These are phyloP conservation scores for Corynespora cassiicola DNA, from an alignment of 2,329 filamentous ascomycete species.

Conservation along the genomic window DNA sequence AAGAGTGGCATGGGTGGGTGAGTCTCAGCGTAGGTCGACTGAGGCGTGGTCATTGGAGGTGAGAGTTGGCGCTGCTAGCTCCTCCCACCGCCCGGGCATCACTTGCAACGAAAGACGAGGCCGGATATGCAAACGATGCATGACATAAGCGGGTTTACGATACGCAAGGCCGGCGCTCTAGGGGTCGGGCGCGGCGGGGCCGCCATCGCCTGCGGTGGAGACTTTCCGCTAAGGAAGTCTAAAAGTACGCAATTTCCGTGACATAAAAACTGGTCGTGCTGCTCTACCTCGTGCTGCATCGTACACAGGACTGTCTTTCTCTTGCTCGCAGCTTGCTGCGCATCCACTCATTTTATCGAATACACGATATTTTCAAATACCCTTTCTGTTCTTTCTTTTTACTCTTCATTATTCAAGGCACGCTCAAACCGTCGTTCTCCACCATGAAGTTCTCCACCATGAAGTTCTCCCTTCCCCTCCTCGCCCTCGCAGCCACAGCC, in stretches of 20 bases:
- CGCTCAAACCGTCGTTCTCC: background rate
- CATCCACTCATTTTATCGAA: too few relatives aligned
- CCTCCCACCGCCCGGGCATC: conserved; percentile 3
- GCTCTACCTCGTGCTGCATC: too few relatives aligned
- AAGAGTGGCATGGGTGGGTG: conserved; percentile 11
- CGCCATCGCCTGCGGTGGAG: conserved; percentile 4
- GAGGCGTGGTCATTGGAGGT: conserved; percentile 9
- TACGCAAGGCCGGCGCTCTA: conserved; percentile 1
- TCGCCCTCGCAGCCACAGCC: conserved; percentile 9
- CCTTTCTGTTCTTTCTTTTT: too few relatives aligned
- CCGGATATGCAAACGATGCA: conserved; percentile 1
- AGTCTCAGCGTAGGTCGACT: conserved; percentile 8
- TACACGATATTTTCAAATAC: too few relatives aligned
- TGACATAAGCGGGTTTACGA: conserved; percentile 5
- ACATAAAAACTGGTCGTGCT: too few relatives aligned
- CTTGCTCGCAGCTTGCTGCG: too few relatives aligned
- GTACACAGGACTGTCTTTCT: too few relatives aligned
- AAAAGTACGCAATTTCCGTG: too few relatives aligned
- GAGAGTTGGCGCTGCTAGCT: conserved; percentile 8
- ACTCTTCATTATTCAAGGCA: too few relatives aligned
- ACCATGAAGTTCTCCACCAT: background rate
- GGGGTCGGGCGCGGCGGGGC: conserved; percentile 1
- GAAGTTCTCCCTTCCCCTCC: conserved; percentile 1
- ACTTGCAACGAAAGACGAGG: conserved; percentile 3
- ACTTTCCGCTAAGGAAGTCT: too few relatives aligned